phyloP scores from a whole-genome alignment of 176 grass and related monocot genomes.

The Aegilops sharonensis region DNA sequence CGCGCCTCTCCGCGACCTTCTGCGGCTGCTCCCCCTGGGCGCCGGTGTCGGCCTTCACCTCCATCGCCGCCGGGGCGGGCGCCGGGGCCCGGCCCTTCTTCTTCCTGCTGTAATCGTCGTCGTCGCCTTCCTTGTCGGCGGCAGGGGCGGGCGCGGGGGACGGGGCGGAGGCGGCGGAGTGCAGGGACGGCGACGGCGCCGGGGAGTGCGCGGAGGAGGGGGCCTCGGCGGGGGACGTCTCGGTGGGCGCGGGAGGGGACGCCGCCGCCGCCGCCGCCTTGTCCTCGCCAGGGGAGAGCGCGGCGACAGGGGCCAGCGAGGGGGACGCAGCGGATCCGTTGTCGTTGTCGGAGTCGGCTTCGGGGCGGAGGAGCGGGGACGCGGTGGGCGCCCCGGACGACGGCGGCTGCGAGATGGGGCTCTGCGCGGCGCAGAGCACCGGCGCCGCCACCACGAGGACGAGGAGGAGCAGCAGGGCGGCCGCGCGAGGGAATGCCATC shows the following conservation, averaged over 20 bases:
- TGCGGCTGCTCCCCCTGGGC: not conserved
- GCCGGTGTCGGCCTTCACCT: not conserved
- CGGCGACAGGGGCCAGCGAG: not conserved
- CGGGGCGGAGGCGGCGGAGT: not conserved
- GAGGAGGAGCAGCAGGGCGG: not conserved
- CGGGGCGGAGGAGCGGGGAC: not conserved
- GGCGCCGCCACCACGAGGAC: not conserved
- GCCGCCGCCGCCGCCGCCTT: not conserved
- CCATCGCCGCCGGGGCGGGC: conserved; percentile 25
- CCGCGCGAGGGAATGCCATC: conserved; percentile 18
- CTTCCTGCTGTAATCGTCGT: not conserved
- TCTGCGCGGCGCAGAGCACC: conserved; percentile 19
- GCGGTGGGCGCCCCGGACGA: not conserved
- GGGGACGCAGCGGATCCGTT: not conserved
- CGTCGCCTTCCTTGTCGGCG: not conserved
- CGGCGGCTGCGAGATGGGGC: conserved; percentile 16
- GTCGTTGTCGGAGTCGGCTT: not conserved
- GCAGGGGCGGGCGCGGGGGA: not conserved
- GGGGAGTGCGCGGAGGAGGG: not conserved
- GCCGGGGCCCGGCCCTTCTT: not conserved
- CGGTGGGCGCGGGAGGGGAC: not conserved
- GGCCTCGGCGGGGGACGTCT: not conserved
- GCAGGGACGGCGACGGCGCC: not conserved
- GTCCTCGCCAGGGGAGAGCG: not conserved
- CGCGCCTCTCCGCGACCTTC: not conserved